Conservation (phyloP, 2,329 filamentous ascomycete genomes). For the Penicillium sp. region DNA sequence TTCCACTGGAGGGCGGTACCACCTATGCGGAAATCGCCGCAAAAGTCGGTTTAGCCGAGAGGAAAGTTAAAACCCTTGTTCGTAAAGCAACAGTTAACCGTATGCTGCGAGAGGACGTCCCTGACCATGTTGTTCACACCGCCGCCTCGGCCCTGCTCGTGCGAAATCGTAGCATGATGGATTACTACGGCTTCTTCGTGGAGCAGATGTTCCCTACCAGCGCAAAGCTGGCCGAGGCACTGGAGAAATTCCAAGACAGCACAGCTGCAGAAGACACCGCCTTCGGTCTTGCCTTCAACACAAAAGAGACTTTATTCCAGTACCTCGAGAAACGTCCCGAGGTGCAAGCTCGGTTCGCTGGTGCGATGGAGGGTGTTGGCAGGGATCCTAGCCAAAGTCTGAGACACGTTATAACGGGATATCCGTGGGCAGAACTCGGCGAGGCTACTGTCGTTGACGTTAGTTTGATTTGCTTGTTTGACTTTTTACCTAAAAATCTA, state of each 20-base stretch:
- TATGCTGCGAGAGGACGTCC: background rate
- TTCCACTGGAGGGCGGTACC: background rate
- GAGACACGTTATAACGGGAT: background rate
- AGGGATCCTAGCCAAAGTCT: background rate
- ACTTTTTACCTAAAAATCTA: background rate
- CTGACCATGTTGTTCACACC: background rate
- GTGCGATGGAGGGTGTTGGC: background rate
- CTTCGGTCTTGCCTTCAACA: background rate
- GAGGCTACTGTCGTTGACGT: constrained; percentile 13
- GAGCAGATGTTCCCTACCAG: background rate
- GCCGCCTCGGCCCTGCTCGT: background rate
- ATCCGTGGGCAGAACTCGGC: constrained; percentile 10
- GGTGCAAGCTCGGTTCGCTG: background rate
- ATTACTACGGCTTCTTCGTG: background rate
- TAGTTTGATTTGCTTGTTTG: background rate
- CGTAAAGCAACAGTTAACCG: background rate
- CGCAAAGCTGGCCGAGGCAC: background rate
- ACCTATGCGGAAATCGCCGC: background rate
- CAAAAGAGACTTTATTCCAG: background rate
- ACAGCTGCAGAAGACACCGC: background rate
- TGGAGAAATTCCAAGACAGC: background rate
- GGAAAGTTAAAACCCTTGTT: background rate
- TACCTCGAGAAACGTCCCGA: background rate
- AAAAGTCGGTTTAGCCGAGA: background rate
- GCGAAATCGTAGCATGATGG: background rate